Conservation (phyloP, 345 rosid species). For the Lagerstroemia speciosa region DNA sequence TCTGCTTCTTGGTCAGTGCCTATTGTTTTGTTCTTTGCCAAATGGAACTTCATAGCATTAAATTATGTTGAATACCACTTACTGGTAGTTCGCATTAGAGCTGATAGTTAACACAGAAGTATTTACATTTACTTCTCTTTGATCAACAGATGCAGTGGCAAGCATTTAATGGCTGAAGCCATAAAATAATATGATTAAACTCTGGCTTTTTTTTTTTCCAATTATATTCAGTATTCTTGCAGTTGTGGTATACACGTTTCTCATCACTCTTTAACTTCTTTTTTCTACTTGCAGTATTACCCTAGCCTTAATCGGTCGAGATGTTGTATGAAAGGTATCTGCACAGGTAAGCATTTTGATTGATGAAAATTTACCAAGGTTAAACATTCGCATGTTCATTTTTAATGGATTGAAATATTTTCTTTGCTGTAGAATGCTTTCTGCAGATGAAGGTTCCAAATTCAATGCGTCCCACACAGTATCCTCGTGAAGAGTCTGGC, state of each 20-base stretch:
- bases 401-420: not conserved
- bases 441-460: conserved; percentile 98
- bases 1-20: conserved; percentile 86
- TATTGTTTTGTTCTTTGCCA: not conserved
- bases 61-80: not conserved
- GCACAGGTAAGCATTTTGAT: conserved; percentile 55
- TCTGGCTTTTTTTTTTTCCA: not conserved
- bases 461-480: conserved; percentile 92
- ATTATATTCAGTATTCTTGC: not conserved
- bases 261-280: not conserved
- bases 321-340: conserved; percentile 93
- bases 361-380: not conserved
- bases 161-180: not conserved
- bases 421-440: conserved; percentile 73
- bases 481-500: conserved; percentile 42
- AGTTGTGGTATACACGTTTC: not conserved
- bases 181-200: too few species aligned
- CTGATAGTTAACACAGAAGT: not conserved
- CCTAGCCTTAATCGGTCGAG: conserved; percentile 96
- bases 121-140: not conserved
- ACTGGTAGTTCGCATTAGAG: not conserved
- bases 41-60: not conserved
- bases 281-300: conserved; percentile 45
- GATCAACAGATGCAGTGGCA: not conserved
- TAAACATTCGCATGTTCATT: not conserved